phyloP scores from a whole-genome alignment of 139 green algal genomes.

The Micractinium sp. region DNA sequence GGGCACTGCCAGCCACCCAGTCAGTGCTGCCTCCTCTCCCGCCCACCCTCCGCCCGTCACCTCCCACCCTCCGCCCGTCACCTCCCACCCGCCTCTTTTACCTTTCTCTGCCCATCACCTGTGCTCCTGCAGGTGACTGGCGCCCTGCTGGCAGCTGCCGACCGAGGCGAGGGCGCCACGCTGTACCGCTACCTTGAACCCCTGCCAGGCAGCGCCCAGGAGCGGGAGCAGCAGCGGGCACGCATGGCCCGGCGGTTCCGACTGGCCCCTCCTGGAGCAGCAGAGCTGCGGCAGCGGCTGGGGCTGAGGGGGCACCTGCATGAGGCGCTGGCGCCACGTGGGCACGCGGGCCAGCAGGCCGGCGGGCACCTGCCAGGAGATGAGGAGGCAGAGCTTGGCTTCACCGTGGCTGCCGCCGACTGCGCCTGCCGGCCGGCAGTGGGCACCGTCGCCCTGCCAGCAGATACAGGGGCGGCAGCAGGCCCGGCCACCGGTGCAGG shows the following conservation, averaged over 20 bases:
- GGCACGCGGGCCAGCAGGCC: neutral
- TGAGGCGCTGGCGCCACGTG: neutral
- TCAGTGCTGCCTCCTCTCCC: neutral
- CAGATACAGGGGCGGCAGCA: neutral
- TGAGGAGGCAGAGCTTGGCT: neutral
- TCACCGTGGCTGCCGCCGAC: slow-evolving; percentile 2
- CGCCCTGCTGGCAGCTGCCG: slow-evolving; percentile 13
- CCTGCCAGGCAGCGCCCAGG: neutral
- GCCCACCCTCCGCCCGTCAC: neutral
- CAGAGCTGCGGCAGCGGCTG: slow-evolving; percentile 13
- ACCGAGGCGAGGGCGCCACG: slow-evolving; percentile 6
- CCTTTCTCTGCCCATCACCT: neutral
- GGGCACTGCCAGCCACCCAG: no score
- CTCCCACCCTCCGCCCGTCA: neutral
- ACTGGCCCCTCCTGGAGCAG: neutral
- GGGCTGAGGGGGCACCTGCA: neutral
- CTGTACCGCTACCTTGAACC: slow-evolving; percentile 16
- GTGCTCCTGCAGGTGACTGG: neutral
- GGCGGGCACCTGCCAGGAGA: neutral
- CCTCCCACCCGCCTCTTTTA: no score
- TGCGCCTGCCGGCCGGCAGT: slow-evolving; percentile 11
- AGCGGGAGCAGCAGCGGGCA: neutral
- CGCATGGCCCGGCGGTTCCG: neutral
- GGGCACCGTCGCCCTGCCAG: neutral
- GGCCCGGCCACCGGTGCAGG: neutral